Evolutionary conservation across 176 grass and related monocot genomes (phyloP), one percentile per base, ranked within the genome.

Genomic region (Dendrocalamus sinicus): DNA sequence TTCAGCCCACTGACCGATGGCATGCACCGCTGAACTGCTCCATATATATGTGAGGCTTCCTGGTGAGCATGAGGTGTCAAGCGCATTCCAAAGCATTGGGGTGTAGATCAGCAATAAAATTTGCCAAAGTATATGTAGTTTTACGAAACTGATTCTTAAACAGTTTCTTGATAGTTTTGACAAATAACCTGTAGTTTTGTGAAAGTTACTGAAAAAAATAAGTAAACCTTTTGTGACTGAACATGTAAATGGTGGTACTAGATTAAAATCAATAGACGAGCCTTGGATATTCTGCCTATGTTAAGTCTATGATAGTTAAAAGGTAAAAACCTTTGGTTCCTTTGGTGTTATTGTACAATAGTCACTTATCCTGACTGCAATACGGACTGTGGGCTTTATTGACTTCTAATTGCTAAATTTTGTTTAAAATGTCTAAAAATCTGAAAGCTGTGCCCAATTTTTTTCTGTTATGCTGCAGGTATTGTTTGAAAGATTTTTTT

Each of bases 351-450:
- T 75, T 79, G 39, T 41, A 44, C 13, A 30, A 67, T 66, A 54
- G 67, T 67, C 16, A 8, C 28, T 76, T 58, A 59, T 88, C 26
- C 35, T 81, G 11, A 88, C 51, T 69, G 63, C 9, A 40, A 76
- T 67, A 32, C 28, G 23, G 55, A 43, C 13, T 28, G 28, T 70
- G 45, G 32, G 15, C 30, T 62, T 61, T 82, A 13, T 67, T 77
- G 6, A 50, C 55, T 72, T 72, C 8, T 40, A 52, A 46, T 77
- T 83, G n/a, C 12, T 72, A 55, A 89, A 47, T 67, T 7, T 84
- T 43, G 14, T 88, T 70, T 55, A 22, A 12, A 20, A 51, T 80
- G 11, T 67, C 71, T 43, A 80, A 84, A 50, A 57, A 57, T 89
- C 30, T 58, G 37, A 39, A n/a, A 73, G 19, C 9, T 50, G 60